A percentile compares a stretch with the other conserved stretches of the same genome.
These are phyloP conservation scores for Urostyla sp. DNA, from an alignment of 73 alveolate genomes.

Conservation along the genomic window DNA sequence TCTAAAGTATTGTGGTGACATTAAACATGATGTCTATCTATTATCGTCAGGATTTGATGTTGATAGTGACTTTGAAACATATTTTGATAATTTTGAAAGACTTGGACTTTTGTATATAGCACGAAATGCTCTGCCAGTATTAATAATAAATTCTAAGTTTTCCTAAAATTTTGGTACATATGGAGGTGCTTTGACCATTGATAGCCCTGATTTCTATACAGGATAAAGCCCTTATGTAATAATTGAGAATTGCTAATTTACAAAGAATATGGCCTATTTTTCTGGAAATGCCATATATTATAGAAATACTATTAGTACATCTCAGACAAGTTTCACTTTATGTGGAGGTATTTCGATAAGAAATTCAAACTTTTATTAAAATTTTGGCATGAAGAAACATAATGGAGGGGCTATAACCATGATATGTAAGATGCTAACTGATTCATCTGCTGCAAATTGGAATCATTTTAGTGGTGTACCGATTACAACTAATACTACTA, in stretches of 20 bases:
- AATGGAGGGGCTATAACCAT: constrained; percentile 15
- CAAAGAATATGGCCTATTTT: constrained; percentile 1
- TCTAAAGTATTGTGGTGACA: too few relatives aligned
- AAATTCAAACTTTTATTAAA: not conserved
- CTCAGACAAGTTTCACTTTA: not conserved
- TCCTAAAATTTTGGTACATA: constrained; percentile 21
- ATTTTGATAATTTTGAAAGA: constrained; percentile 17
- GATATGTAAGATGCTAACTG: not conserved
- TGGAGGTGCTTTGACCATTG: constrained; percentile 48
- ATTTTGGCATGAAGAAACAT: constrained; percentile 6
- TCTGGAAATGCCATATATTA: constrained; percentile 44
- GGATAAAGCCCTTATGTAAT: constrained; percentile 9
- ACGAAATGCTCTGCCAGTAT: not conserved
- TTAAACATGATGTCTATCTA: not conserved
- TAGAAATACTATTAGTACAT: not conserved
- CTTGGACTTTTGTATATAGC: not conserved
- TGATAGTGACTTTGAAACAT: constrained; percentile 15
- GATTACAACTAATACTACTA: too few relatives aligned
- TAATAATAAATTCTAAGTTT: not conserved
- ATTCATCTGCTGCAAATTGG: too few relatives aligned
- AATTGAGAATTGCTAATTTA: not conserved
- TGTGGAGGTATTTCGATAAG: not conserved
- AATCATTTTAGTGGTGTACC: too few relatives aligned
- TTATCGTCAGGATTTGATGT: not conserved
- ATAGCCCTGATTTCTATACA: not conserved